A percentile compares a stretch with the other conserved stretches of the same genome.
phyloP scores from a whole-genome alignment of 2,329 filamentous ascomycete genomes.

The Pyrenophora graminea region DNA sequence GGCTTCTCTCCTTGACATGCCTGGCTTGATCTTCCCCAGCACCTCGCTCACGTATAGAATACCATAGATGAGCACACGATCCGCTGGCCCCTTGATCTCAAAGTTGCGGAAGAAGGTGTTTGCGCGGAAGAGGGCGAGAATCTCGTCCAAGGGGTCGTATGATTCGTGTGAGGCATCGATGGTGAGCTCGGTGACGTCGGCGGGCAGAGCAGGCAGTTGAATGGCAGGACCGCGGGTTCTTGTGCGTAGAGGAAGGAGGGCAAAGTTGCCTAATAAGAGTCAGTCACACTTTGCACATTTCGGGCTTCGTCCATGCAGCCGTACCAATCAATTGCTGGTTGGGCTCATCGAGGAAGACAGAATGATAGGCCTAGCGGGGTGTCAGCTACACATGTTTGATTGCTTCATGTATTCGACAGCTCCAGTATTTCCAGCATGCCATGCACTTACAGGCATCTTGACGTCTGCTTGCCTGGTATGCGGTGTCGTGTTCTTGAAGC shows the following conservation, averaged over 20 bases:
- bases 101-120: constrained; percentile 99
- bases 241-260: constrained; percentile 90
- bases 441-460: constrained; percentile 54
- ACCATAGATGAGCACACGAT: constrained; percentile 92
- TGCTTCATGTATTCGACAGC: not conserved
- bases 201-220: constrained; percentile 66
- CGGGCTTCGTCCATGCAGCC: not conserved
- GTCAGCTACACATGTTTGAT: constrained; percentile 15
- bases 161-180: constrained; percentile 84
- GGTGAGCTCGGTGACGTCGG: constrained; percentile 59
- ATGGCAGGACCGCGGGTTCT: constrained; percentile 94
- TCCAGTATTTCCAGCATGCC: not conserved
- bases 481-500: constrained; percentile 26
- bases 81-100: constrained; percentile 94
- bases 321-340: constrained; percentile 68
- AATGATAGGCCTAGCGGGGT: constrained; percentile 84
- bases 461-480: constrained; percentile 23
- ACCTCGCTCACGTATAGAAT: constrained; percentile 95
- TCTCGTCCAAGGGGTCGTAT: constrained; percentile 96
- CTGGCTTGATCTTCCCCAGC: constrained; percentile 81
- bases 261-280: constrained; percentile 74
- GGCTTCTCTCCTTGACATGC: constrained; percentile 66
- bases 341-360: constrained; percentile 86
- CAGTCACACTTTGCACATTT: not conserved
- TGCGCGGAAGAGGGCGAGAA: constrained; percentile 88